phyloP scores from a whole-genome alignment of 2,329 filamentous ascomycete genomes.

The Penicillium sp. region DNA sequence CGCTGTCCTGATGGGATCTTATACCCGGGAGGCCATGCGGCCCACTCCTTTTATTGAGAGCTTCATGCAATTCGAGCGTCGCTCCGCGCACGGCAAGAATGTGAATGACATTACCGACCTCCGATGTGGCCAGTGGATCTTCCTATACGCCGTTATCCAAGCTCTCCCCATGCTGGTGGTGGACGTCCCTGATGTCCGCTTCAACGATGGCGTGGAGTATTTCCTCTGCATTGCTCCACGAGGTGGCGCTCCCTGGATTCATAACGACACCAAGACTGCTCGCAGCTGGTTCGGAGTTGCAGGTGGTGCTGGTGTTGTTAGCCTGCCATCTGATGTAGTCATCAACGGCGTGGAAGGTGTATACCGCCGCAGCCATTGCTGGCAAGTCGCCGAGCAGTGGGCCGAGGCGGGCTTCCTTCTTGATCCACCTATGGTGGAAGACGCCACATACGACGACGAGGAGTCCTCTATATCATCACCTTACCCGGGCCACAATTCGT shows the following conservation, averaged over 20 bases:
- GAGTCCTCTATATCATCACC: conserved; percentile 41
- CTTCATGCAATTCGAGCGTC: conserved; percentile 50
- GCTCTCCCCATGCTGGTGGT: conserved; percentile 50
- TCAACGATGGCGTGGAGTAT: conserved; percentile 48
- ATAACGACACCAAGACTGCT: conserved; percentile 44
- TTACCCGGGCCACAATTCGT: conserved; percentile 39
- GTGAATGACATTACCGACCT: conserved; percentile 47
- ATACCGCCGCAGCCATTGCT: conserved; percentile 68
- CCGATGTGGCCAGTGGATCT: conserved; percentile 52
- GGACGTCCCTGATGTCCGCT: conserved; percentile 48
- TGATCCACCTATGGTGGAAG: conserved; percentile 33
- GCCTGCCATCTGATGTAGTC: conserved; percentile 61
- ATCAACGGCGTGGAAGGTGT: conserved; percentile 66
- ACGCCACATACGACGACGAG: conserved; percentile 35
- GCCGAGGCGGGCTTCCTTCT: conserved; percentile 42
- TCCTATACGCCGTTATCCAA: conserved; percentile 52
- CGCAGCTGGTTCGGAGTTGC: conserved; percentile 55
- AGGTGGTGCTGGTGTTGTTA: conserved; percentile 62
- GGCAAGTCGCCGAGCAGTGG: conserved; percentile 64
- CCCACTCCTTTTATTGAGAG: conserved; percentile 48
- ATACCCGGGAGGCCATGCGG: conserved; percentile 69
- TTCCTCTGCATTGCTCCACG: conserved; percentile 51
- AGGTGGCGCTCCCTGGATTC: conserved; percentile 50
- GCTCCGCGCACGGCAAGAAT: conserved; percentile 43
- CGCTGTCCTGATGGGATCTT: conserved; percentile 73